phyloP scores from a whole-genome alignment of 2,329 filamentous ascomycete species.

The Fusarium solani-melongenae region DNA sequence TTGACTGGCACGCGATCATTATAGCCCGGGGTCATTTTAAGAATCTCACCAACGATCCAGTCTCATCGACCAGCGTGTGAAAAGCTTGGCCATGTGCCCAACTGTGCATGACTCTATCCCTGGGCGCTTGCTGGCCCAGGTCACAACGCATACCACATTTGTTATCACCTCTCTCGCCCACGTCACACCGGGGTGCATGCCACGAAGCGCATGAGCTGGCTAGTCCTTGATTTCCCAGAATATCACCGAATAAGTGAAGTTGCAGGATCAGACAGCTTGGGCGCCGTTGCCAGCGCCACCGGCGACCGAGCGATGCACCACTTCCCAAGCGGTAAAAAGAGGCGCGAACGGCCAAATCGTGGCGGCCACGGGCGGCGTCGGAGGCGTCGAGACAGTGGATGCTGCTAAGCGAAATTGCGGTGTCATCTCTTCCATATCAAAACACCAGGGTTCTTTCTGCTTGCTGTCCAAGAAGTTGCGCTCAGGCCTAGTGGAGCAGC shows the following conservation, averaged over 20 bases:
- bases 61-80: background rate
- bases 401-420: conserved; percentile 23
- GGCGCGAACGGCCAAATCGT: background rate
- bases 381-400: conserved; percentile 4
- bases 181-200: conserved; percentile 1
- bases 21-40: background rate
- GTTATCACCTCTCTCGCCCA: background rate
- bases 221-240: background rate
- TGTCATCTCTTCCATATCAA: conserved; percentile 11
- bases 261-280: background rate
- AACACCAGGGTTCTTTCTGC: background rate
- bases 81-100: background rate
- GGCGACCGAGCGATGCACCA: background rate
- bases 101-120: background rate
- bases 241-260: background rate
- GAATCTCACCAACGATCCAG: background rate
- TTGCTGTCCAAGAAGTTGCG: background rate
- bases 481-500: background rate
- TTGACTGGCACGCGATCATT: background rate
- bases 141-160: background rate
- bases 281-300: background rate
- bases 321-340: background rate
- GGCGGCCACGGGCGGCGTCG: conserved; percentile 17
- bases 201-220: background rate
- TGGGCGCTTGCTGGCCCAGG: background rate